A percentile compares a stretch with the other conserved stretches of the same genome.
phyloP scores from a whole-genome alignment of 176 grass and related monocot species.

The Stipa capillata region DNA sequence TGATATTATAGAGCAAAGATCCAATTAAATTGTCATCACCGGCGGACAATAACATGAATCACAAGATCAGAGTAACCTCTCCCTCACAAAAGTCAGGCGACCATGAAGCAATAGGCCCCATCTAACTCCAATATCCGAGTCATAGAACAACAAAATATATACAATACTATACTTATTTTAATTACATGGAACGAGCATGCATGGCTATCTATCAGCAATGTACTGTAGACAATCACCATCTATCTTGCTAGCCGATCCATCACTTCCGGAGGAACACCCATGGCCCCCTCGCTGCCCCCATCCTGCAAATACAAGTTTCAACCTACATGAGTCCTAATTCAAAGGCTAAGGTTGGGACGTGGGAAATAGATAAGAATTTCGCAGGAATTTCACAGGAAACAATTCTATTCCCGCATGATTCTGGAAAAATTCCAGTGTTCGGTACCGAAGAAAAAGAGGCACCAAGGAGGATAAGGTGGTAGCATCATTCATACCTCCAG shows the following conservation, averaged over 20 bases:
- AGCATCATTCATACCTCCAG: conserved; percentile 71
- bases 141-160: neutral
- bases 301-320: conserved; percentile 37
- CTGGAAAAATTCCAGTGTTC: neutral
- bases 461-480: neutral
- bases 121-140: neutral
- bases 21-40: neutral
- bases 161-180: conserved; percentile 22
- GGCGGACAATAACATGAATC: conserved; percentile 10
- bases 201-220: conserved; percentile 19
- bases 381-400: too few species aligned
- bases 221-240: neutral
- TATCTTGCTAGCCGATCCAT: neutral
- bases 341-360: too few species aligned
- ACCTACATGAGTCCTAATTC: neutral
- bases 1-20: neutral
- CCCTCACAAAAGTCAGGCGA: neutral
- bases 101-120: conserved; percentile 9
- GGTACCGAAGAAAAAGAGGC: neutral
- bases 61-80: conserved; percentile 5
- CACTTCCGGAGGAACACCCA: conserved; percentile 69
- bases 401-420: neutral
- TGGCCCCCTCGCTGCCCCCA: conserved; percentile 72
- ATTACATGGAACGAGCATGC: neutral
- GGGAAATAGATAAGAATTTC: too few species aligned